Conservation (phyloP, 2,329 filamentous ascomycete genomes). For the Ceratocystis cacaofunesta region DNA sequence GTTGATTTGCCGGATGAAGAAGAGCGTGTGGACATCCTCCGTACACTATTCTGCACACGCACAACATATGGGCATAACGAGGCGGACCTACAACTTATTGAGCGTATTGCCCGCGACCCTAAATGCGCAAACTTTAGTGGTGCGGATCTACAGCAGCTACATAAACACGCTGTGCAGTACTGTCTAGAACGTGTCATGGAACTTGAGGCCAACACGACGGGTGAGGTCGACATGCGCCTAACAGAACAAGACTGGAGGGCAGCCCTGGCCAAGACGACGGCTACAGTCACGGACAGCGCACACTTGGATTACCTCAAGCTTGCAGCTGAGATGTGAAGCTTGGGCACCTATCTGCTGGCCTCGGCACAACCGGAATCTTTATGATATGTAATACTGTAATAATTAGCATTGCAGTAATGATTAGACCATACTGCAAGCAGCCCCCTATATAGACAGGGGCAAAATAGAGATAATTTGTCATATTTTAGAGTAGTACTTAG, state of each 20-base stretch:
- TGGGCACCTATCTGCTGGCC: conserved; percentile 12
- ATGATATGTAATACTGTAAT: not conserved
- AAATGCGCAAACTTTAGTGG: conserved; percentile 66
- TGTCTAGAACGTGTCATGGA: conserved; percentile 30
- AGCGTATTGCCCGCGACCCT: conserved; percentile 47
- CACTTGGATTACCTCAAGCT: conserved; percentile 14
- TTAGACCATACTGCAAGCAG: not conserved
- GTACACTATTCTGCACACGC: conserved; percentile 44
- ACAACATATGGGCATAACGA: conserved; percentile 29
- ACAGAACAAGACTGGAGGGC: conserved; percentile 36
- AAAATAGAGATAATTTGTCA: not conserved
- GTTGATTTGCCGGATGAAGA: conserved; percentile 68
- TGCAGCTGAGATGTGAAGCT: conserved; percentile 12
- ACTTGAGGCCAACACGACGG: conserved; percentile 19
- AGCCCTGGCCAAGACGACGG: conserved; percentile 34
- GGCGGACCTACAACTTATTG: conserved; percentile 39
- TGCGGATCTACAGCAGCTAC: conserved; percentile 40
- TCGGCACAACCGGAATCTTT: conserved; percentile 19
- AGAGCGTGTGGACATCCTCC: conserved; percentile 75
- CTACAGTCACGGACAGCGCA: conserved; percentile 35
- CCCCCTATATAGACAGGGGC: not conserved
- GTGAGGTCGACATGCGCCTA: conserved; percentile 24
- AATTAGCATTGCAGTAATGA: not conserved
- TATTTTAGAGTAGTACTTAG: not conserved
- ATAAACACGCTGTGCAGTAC: conserved; percentile 36